Percentiles rank a stretch among this genome's conserved stretches.
Conservation (phyloP, 768 basidiomycete species). For the Suillus occidentalis region DNA sequence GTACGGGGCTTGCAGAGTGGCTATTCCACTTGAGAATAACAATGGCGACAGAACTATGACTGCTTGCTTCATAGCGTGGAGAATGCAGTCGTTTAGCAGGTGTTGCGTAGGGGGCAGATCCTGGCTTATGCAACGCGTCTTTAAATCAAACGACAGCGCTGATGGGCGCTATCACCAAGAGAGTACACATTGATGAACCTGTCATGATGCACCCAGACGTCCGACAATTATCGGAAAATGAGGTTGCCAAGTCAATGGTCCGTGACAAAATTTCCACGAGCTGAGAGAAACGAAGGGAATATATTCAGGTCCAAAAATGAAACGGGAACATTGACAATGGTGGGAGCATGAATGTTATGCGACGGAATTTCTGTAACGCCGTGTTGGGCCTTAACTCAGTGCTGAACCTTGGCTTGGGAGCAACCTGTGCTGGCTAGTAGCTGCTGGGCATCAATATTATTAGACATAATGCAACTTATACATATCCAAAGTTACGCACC, state of each 20-base stretch:
- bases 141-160: not conserved
- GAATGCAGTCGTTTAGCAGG: not conserved
- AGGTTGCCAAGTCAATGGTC: not conserved
- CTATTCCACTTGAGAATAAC: not conserved
- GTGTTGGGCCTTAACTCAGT: not conserved
- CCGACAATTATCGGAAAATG: not conserved
- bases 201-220: not conserved
- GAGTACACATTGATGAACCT: not conserved
- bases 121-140: not conserved
- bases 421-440: not conserved
- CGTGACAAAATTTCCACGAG: not conserved
- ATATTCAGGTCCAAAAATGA: not conserved
- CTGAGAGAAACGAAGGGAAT: not conserved
- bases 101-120: not conserved
- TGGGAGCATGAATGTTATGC: not conserved
- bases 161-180: not conserved
- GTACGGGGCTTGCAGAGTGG: conserved; percentile 2
- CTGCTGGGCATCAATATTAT: not conserved
- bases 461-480: not conserved
- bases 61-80: not conserved
- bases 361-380: not conserved
- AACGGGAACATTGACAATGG: not conserved
- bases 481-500: not conserved
- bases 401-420: not conserved
- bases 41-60: not conserved